Evolutionary conservation across 2,329 filamentous ascomycete genomes (phyloP).

Genomic region (Fusarium odoratissimum): DNA sequence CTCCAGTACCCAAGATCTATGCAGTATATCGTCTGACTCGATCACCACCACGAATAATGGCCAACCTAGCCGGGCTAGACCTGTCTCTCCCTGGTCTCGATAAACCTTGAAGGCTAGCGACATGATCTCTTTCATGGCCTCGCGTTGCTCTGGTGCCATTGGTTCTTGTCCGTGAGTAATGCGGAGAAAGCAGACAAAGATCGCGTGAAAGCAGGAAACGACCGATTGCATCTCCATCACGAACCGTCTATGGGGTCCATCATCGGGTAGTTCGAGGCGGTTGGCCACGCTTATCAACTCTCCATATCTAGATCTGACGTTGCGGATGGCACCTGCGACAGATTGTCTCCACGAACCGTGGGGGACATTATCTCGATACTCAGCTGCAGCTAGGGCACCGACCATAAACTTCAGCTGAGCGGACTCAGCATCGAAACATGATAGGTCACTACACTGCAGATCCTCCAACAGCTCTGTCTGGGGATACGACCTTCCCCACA

Average conservation of each 20-base stretch:
- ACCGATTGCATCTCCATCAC: not conserved
- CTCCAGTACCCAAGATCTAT: not conserved
- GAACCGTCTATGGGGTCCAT: not conserved
- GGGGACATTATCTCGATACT: not conserved
- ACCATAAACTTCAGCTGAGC: not conserved
- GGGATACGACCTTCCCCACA: not conserved
- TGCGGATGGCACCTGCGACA: not conserved
- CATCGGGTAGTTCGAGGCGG: not conserved
- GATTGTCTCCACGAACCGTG: not conserved
- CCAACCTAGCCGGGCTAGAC: not conserved
- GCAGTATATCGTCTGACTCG: not conserved
- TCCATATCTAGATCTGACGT: not conserved
- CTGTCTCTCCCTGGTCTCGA: not conserved
- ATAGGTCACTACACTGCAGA: not conserved
- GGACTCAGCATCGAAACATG: not conserved
- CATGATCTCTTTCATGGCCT: not conserved
- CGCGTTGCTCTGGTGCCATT: not conserved
- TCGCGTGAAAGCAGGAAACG: not conserved
- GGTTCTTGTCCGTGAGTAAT: not conserved
- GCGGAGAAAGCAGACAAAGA: not conserved
- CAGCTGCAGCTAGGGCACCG: not conserved
- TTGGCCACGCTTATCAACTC: not conserved
- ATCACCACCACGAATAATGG: not conserved
- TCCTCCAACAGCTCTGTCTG: not conserved
- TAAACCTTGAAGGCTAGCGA: not conserved